Percentiles rank a stretch among this genome's conserved stretches.
Conservation (phyloP, 768 basidiomycete genomes). For the Galerina sulciceps region DNA sequence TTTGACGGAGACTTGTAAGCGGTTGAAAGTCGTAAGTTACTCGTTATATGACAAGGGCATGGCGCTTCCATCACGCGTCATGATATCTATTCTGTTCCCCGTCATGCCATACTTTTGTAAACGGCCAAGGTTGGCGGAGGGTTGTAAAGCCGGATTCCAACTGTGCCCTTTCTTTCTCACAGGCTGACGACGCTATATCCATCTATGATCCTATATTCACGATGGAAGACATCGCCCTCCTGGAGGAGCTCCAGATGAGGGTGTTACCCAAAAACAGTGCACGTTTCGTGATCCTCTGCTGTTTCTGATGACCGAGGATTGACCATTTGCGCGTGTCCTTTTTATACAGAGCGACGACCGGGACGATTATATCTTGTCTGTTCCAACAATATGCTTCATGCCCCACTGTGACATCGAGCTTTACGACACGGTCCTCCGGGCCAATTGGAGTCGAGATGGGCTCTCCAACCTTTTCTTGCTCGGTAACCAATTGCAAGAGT, state of each 20-base stretch:
- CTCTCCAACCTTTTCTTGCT: slow-evolving; percentile 58
- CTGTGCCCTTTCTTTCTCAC: slow-evolving; percentile 14
- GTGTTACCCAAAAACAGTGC: slow-evolving; percentile 51
- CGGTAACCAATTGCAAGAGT: slow-evolving; percentile 69
- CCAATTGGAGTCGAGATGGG: slow-evolving; percentile 57
- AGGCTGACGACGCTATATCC: slow-evolving; percentile 55
- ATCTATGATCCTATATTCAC: slow-evolving; percentile 80
- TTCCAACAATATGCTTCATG: slow-evolving; percentile 74
- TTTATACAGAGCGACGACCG: slow-evolving; percentile 31
- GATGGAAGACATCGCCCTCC: slow-evolving; percentile 56
- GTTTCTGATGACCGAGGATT: slow-evolving; percentile 5
- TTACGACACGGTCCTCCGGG: slow-evolving; percentile 66
- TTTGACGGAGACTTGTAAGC: slow-evolving; percentile 56
- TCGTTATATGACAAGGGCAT: not conserved
- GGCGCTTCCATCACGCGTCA: slow-evolving; percentile 1
- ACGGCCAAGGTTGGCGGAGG: slow-evolving; percentile 5
- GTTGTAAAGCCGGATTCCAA: slow-evolving; percentile 8
- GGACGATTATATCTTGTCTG: slow-evolving; percentile 31
- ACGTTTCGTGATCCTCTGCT: slow-evolving; percentile 35
- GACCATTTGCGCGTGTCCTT: slow-evolving; percentile 8
- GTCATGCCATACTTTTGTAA: slow-evolving; percentile 6
- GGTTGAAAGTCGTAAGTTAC: slow-evolving; percentile 54
- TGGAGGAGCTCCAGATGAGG: slow-evolving; percentile 46
- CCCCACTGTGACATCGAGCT: slow-evolving; percentile 78
- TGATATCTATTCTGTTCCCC: slow-evolving; percentile 4